Base-by-base conservation (phyloP, 2,329 filamentous ascomycete species). In the Bipolaris gigantea region DNA sequence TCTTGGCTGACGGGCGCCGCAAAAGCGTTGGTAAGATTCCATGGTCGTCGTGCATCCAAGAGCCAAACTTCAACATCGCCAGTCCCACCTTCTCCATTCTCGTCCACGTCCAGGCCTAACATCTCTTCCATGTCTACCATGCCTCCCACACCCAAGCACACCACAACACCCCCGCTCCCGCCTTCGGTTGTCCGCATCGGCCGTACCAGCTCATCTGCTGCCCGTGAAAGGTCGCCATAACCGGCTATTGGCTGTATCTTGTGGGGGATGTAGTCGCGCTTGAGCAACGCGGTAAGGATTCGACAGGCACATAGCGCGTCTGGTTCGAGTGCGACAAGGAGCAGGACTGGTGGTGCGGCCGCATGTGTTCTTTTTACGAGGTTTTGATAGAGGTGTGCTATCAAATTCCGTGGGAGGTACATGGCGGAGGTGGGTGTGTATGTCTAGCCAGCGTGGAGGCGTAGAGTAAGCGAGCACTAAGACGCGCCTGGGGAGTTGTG, bases 201-300 rank as follows among this genome's bases (percentile, higher is more conserved):
- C 50, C 81, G 82, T 36, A 97, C 89, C 40, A 95, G 81, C 62
- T 92, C 86, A 68, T 85, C 83, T 41, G 92, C 92, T 19, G 88
- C 88, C 64, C 85, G 87, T 69, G 90, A 83, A 42, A 99, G 84
- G 73, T 97, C 94, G 61, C 85, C 87, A 85, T 97, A 97, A 50
- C 94, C 94, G 18, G 90, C 86, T 50, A 99, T 88, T 1, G 94
- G 94, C 69, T 97, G 90, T 69, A 97, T 96, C 77, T 97, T 97
- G 79, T 97, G 93, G 13, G 89, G 90, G 64, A 99, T 96, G 72
- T 96, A 97, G 80, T 99, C 94, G 81, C 93, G 89, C 77, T 96
- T 97, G 56, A 99, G 82, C n/a, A 99, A 83, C 46, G 89, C 84
- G 2, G 93, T 96, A 43, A 99, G 85, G 57, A 99, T 97, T 57